Percentiles rank a stretch among this genome's conserved stretches.
Conservation (phyloP, 116 monocot species). For the Iris pallida region DNA sequence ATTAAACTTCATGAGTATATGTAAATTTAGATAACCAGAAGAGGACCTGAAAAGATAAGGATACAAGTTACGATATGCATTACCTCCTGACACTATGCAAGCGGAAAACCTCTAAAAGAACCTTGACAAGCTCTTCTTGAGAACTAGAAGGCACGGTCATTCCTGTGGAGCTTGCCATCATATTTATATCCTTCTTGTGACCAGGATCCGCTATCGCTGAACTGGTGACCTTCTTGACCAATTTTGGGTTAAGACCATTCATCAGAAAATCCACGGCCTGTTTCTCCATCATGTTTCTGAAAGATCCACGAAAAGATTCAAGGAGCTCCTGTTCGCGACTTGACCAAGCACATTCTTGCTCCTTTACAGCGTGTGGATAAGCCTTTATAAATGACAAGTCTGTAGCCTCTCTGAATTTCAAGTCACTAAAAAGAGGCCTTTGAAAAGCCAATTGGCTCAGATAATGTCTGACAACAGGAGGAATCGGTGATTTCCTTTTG, state of each 20-base stretch:
- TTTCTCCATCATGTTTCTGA: conserved; percentile 9
- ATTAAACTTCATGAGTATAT: not conserved
- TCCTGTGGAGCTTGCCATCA: not conserved
- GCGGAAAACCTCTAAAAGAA: conserved; percentile 42
- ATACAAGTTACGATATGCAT: conserved; percentile 9
- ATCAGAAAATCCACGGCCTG: conserved; percentile 9
- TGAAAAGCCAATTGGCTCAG: conserved; percentile 46
- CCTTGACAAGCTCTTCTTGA: conserved; percentile 43
- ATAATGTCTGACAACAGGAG: conserved; percentile 13
- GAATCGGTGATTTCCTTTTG: conserved; percentile 15
- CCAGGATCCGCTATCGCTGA: conserved; percentile 17
- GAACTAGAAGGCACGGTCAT: conserved; percentile 26
- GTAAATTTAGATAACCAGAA: not conserved
- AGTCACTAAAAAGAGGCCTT: conserved; percentile 43
- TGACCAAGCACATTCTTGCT: conserved; percentile 56
- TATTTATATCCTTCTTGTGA: conserved; percentile 11
- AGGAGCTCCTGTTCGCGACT: conserved; percentile 37
- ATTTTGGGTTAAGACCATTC: conserved; percentile 16
- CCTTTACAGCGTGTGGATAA: conserved; percentile 51
- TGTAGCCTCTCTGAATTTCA: conserved; percentile 62
- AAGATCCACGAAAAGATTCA: conserved; percentile 12
- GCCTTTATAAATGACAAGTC: conserved; percentile 56
- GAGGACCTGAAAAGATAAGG: not conserved
- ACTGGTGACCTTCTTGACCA: conserved; percentile 3
- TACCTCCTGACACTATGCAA: conserved; percentile 66